Percentiles rank a stretch among this genome's conserved stretches.
phyloP scores from a whole-genome alignment of 345 rosid species.

The Isatis tinctoria region DNA sequence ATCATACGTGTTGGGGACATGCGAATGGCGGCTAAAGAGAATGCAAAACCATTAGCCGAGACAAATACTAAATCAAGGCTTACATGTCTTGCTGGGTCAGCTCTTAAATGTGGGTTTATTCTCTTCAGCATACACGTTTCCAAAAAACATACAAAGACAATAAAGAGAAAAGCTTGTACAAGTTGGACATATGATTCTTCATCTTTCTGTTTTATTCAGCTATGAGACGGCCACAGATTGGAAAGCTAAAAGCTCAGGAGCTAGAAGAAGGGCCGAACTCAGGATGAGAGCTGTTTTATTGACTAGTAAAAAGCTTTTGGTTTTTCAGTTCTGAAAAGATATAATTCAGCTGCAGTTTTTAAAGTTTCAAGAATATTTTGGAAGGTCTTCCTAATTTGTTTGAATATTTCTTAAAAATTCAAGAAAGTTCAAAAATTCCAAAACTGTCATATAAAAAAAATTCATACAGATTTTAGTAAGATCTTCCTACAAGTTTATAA shows the following conservation, averaged over 20 bases:
- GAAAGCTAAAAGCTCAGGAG: conserved; percentile 1
- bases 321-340: too few species aligned
- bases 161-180: background rate
- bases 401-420: too few species aligned
- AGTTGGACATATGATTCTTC: background rate
- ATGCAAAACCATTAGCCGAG: conserved; percentile 74
- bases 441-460: too few species aligned
- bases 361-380: too few species aligned
- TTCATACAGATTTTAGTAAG: too few species aligned
- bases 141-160: background rate
- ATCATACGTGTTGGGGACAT: conserved; percentile 90
- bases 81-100: conserved; percentile 89
- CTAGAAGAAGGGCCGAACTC: background rate
- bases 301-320: background rate
- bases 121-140: background rate
- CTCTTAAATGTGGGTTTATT: conserved; percentile 54
- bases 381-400: too few species aligned
- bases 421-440: too few species aligned
- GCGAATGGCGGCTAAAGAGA: conserved; percentile 62
- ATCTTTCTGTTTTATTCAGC: conserved; percentile 9
- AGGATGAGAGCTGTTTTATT: conserved; percentile 7
- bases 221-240: conserved; percentile 6
- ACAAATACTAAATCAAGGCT: conserved; percentile 77
- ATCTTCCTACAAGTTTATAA: too few species aligned
- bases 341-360: too few species aligned